Evolutionary conservation across 108 stramenopile genomes (phyloP), one percentile per base, ranked within the genome.

Genomic region (Fistulifera pelliculosa): DNA sequence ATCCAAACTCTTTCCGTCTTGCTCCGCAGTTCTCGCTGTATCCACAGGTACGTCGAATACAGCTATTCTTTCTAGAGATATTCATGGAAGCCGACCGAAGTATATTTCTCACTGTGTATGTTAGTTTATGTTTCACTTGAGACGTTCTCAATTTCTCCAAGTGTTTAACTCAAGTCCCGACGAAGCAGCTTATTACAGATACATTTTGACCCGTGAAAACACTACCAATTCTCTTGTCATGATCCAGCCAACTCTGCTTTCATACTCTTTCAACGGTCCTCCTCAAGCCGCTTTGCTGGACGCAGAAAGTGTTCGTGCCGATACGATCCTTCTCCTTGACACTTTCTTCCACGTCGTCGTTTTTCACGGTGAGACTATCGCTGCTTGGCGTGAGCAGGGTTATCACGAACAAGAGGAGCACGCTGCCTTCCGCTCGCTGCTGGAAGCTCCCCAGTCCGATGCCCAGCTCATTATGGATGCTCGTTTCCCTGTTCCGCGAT

Each of bases 331-430:
- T 39, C 71, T 99, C 7, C 72, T 99, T 25, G 98, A 99, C 61
- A 97, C 98, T 1, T 99, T 98, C 85, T 99, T 99, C 76, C 97
- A 98, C 56, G 99, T 99, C 13, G 95, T 99, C 35, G 96, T 99
- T 17, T 98, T 98, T 63, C 99, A 98, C 63, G 99, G 99, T 25
- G 98, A 98, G 72, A 99, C 99, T 3, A 91, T 98, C 54, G 99
- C 95, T 13, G 94, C 97, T 1, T 99, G 99, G 99, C 79, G 96
- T 41, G 95, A 97, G 62, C 83, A 91, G 47, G 89, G 94, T 22
- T 97, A 96, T 65, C 97, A 99, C 54, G 91, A 98, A 63, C 87
- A 84, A 49, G 94, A 95, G 35, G 97, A 98, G 59, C 97, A 99
- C 60, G 94, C 76, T 12, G 93, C 90, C 41, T 99, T 95, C 66